These are phyloP conservation scores for Cicer cuneatum DNA, from an alignment of 306 rosid genomes.

Conservation along the genomic window DNA sequence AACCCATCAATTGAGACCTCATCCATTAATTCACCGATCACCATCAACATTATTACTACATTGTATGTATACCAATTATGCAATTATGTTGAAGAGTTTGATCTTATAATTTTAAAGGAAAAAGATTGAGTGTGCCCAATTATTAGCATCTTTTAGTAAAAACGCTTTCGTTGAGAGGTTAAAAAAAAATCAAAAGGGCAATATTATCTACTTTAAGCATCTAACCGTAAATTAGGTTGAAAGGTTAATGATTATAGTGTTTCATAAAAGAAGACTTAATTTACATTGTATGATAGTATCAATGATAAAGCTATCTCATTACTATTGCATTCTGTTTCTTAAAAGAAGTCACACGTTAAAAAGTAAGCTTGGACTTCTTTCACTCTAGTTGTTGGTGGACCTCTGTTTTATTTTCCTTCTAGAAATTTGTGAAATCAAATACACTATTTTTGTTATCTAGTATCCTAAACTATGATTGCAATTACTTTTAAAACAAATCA, in stretches of 20 bases:
- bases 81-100: no score
- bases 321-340: slow-evolving; percentile 17
- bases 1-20: slow-evolving; percentile 27
- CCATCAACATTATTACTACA: background rate
- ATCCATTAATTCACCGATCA: slow-evolving; percentile 20
- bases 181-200: no score
- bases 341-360: background rate
- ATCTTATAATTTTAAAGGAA: no score
- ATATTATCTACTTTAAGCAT: no score
- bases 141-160: no score
- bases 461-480: background rate
- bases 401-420: background rate
- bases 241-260: no score
- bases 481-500: background rate
- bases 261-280: background rate
- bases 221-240: no score
- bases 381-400: slow-evolving; percentile 24
- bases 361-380: background rate
- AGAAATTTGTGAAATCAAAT: slow-evolving; percentile 10
- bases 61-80: no score
- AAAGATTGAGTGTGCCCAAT: no score
- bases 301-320: background rate
- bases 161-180: no score
- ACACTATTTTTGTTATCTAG: background rate
- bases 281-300: background rate